A percentile compares a stretch with the other conserved stretches of the same genome.
phyloP scores from a whole-genome alignment of 495 filamentous ascomycete species.

The Stereocaulon alpinum region DNA sequence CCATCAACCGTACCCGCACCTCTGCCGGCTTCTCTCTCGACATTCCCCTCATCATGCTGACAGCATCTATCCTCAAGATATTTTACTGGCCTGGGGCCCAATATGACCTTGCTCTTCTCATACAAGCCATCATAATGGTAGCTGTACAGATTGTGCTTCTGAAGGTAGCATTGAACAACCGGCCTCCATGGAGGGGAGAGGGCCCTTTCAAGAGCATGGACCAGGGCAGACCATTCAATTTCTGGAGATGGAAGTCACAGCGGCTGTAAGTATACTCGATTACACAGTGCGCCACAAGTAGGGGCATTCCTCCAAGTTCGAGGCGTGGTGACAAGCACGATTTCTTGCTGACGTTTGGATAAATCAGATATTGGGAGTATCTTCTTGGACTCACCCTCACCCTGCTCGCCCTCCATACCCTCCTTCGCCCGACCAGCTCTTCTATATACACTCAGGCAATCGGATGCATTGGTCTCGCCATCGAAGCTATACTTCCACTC shows the following conservation, averaged over 20 bases:
- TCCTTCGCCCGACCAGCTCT: constrained; percentile 52
- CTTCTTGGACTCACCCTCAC: constrained; percentile 57
- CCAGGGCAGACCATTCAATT: constrained; percentile 62
- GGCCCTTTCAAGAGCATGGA: constrained; percentile 42
- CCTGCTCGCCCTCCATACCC: constrained; percentile 58
- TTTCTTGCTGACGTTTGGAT: constrained; percentile 1
- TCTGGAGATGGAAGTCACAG: constrained; percentile 85
- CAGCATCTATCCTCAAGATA: constrained; percentile 81
- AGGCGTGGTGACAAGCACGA: background rate
- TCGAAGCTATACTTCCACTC: constrained; percentile 83
- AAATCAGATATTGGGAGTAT: constrained; percentile 75
- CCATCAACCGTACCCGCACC: constrained; percentile 69
- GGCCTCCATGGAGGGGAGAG: constrained; percentile 55
- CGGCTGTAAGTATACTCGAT: constrained; percentile 54
- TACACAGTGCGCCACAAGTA: background rate
- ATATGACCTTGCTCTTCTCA: constrained; percentile 68
- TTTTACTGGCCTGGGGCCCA: constrained; percentile 91
- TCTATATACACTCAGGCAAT: constrained; percentile 63
- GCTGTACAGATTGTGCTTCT: constrained; percentile 70
- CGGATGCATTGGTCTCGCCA: constrained; percentile 72
- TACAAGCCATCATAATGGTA: constrained; percentile 83
- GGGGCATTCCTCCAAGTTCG: background rate
- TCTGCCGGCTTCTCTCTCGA: constrained; percentile 85
- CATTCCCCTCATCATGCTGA: constrained; percentile 95
- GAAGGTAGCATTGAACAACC: constrained; percentile 82